Evolutionary conservation across 2,329 filamentous ascomycete genomes (phyloP), one percentile per base, ranked within the genome.

Genomic region (Fusarium penzigii): DNA sequence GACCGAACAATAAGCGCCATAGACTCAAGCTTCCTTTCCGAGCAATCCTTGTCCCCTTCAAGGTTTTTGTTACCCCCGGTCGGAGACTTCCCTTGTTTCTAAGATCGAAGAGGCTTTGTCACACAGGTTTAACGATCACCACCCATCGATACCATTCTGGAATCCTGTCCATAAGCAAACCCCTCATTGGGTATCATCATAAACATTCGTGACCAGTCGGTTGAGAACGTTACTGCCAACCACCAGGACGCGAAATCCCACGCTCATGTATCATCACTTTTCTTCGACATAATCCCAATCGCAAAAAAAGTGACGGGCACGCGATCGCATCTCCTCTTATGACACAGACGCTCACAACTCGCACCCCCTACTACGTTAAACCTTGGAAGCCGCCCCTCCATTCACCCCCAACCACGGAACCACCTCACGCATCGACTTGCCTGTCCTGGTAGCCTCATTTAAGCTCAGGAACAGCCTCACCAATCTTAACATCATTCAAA

Each of bases 391-490:
- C 61, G 60, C 58, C 55, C 60, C 58, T 59, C 49, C 56, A 58
- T 54, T 53, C 49, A 53, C 36, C 50, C 52, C 42, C 49, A 51
- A 51, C 58, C 50, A 54, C 52, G 52, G 32, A 46, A 42, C 45
- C 47, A 52, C 52, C 54, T 58, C 59, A 62, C 63, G 58, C 59
- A 57, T 55, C 59, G 52, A 65, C 57, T 68, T 68, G 54, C 64
- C 65, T 53, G 29, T 62, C 62, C 53, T 63, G 63, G 53, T 53
- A 61, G 50, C 46, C 51, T 57, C 53, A 29, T 49, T 59, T 44
- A 46, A 41, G 39, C 39, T 58, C 45, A 48, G 56, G 45, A 44
- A 43, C 44, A 47, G 38, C 51, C 25, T 55, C 20, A 41, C 44
- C 47, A 38, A 38, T 50, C 25, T 25, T 25, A 25, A 25, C 20